A percentile compares a stretch with the other conserved stretches of the same genome.
Conservation (phyloP, 257 asterid genomes). For the Nicotiana tabacum region DNA sequence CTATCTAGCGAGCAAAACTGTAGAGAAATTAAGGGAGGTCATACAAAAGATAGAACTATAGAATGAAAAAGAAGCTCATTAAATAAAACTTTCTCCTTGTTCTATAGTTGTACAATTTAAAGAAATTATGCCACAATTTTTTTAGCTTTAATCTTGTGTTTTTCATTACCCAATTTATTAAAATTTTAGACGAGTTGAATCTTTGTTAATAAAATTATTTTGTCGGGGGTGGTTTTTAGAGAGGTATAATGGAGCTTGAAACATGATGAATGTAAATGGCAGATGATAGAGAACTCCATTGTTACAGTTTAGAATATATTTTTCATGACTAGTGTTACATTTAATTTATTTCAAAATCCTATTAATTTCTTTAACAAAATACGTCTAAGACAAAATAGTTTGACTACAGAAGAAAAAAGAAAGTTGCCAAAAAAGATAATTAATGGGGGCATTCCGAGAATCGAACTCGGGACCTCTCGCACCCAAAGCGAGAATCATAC, state of each 20-base stretch:
- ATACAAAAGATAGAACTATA: background rate
- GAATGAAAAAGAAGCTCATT: background rate
- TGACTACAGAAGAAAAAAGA: background rate
- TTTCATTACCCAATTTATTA: background rate
- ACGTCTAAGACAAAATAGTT: background rate
- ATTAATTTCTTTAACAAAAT: background rate
- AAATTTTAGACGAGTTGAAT: no score
- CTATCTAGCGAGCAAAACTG: background rate
- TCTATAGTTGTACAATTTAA: background rate
- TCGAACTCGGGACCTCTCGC: slow-evolving; percentile 80
- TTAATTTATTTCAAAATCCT: background rate
- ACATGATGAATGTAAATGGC: no score
- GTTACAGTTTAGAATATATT: background rate
- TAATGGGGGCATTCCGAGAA: slow-evolving; percentile 70
- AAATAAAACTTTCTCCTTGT: no score
- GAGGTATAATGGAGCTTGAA: no score
- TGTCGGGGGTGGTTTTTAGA: no score
- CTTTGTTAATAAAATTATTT: no score
- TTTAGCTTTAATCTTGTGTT: background rate
- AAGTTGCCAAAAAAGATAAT: no score
- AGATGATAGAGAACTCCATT: background rate
- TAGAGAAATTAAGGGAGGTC: background rate
- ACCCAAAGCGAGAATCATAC: slow-evolving; percentile 84
- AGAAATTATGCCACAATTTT: background rate
- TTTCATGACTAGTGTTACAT: background rate